These are phyloP conservation scores for Picea glauca DNA, from an alignment of 75 land plant genomes.

Conservation along the genomic window DNA sequence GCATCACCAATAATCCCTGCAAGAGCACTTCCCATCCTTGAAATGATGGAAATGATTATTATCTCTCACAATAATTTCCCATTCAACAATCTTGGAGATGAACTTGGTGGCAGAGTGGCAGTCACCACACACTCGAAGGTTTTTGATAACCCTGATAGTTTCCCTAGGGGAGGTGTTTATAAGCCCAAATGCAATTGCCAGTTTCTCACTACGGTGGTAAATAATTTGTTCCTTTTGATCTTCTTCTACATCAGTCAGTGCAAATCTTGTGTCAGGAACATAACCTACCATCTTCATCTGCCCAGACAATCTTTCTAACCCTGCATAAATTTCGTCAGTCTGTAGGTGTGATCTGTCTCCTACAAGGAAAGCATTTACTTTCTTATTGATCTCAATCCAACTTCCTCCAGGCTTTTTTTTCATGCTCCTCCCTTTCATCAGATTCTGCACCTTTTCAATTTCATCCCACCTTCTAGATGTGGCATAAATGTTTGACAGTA, in stretches of 20 bases:
- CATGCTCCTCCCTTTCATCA: not conserved
- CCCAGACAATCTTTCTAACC: not conserved
- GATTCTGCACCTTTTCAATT: not conserved
- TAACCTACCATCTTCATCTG: not conserved
- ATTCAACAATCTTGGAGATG: slow-evolving; percentile 13
- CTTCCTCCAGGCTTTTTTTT: not conserved
- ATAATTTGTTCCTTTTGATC: slow-evolving; percentile 9
- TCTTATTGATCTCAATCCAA: not conserved
- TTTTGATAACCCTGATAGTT: slow-evolving; percentile 15
- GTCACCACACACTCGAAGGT: slow-evolving; percentile 14
- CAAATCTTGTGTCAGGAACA: slow-evolving; percentile 9
- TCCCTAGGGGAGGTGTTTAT: slow-evolving; percentile 1
- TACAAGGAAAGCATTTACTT: not conserved
- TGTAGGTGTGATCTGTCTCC: not conserved
- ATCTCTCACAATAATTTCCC: slow-evolving; percentile 22
- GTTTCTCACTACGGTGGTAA: slow-evolving; percentile 11
- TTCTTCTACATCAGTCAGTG: not conserved
- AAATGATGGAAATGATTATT: slow-evolving; percentile 11
- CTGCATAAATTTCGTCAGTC: not conserved
- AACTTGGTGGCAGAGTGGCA: slow-evolving; percentile 20
- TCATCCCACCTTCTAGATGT: not conserved
- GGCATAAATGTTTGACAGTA: not conserved
- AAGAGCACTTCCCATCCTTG: slow-evolving; percentile 17
- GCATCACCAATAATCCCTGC: slow-evolving; percentile 14
- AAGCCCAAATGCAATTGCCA: slow-evolving; percentile 21